Conservation (phyloP, 441 rosid genomes). For the Brassica balearica region DNA sequence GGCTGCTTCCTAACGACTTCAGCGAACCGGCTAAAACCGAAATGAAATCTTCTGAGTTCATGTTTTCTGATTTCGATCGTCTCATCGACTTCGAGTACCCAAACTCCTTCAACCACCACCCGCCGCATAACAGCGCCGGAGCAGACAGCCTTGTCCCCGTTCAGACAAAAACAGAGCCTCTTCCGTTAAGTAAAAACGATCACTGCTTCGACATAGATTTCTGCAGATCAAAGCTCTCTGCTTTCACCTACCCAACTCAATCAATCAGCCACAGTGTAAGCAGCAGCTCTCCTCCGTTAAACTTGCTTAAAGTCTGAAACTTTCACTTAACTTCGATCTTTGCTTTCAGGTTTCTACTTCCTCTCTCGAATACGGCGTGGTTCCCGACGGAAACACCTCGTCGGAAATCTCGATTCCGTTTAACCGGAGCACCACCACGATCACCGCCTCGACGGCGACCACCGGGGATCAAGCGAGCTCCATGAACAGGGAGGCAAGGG, state of each 20-base stretch:
- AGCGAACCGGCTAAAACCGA: slow-evolving; percentile 45
- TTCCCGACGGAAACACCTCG: slow-evolving; percentile 59
- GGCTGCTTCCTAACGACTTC: slow-evolving; percentile 42
- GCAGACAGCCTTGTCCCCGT: slow-evolving; percentile 81
- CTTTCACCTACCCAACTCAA: slow-evolving; percentile 59
- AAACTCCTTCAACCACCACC: slow-evolving; percentile 45
- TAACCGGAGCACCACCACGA: slow-evolving; percentile 37
- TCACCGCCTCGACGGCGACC: slow-evolving; percentile 37
- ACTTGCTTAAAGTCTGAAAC: background rate
- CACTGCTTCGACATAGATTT: slow-evolving; percentile 69
- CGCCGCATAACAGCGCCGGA: slow-evolving; percentile 40
- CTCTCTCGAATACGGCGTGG: slow-evolving; percentile 64
- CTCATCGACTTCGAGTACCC: slow-evolving; percentile 60
- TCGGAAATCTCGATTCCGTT: slow-evolving; percentile 56
- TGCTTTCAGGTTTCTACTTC: slow-evolving; percentile 59
- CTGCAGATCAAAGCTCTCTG: slow-evolving; percentile 67
- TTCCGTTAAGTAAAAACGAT: slow-evolving; percentile 50
- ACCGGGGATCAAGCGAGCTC: slow-evolving; percentile 37
- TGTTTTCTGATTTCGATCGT: slow-evolving; percentile 61
- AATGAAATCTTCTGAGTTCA: slow-evolving; percentile 51
- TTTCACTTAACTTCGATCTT: background rate
- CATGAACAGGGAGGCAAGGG: slow-evolving; percentile 67
- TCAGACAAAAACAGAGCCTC: slow-evolving; percentile 55
- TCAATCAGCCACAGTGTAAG: slow-evolving; percentile 65
- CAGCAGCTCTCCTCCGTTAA: slow-evolving; percentile 47